Base-by-base conservation (phyloP, 2,329 filamentous ascomycete genomes). In the Aspergillus fumigatiaffinis region DNA sequence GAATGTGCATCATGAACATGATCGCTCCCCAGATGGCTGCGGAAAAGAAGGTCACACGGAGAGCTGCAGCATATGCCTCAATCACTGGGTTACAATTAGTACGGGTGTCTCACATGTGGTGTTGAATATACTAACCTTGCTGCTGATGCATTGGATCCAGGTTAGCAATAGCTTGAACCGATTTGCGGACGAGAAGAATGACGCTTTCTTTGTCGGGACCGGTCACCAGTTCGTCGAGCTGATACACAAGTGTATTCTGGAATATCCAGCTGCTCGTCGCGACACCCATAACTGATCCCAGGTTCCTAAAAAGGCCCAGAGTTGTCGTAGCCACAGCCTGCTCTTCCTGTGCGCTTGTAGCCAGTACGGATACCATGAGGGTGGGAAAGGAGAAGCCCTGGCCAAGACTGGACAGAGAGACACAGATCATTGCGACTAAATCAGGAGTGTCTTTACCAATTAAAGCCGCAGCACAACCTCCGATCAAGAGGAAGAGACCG, bases 231-330 rank as follows among this genome's bases (percentile, higher is more conserved):
- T 69, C 61, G 4, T 82, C 73, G 4, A 93, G 78, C 62, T 86
- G 87, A 20, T 79, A 74, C 8, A 83, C 73, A 52, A 93, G 76
- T 0, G 84, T 80, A 66, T 91, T 91, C 74, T 93, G 89, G 60
- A 92, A 77, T 7, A 91, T 83, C 56, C 91, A 80, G 68, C 87
- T 89, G 63, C 85, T 89, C 53, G 82, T 77, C 0, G 89, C 85
- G 48, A 92, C 83, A n/a, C 89, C 90, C 67, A 92, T 80, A 1
- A 92, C 88, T 55, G 82, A 83, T 6, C 89, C 90, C 4, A 92
- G 73, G 57, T 84, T 85, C 54, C 89, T 82, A 84, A 87, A 91
- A 20, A 92, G 76, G 20, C 88, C 82, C 59, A 92, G 76, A 0
- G 89, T 91, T 53, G 82, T 85, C 1, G 88, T 89, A 12, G 86